These are phyloP conservation scores for Gautieria morchelliformis DNA, from an alignment of 768 basidiomycete genomes.

Conservation along the genomic window DNA sequence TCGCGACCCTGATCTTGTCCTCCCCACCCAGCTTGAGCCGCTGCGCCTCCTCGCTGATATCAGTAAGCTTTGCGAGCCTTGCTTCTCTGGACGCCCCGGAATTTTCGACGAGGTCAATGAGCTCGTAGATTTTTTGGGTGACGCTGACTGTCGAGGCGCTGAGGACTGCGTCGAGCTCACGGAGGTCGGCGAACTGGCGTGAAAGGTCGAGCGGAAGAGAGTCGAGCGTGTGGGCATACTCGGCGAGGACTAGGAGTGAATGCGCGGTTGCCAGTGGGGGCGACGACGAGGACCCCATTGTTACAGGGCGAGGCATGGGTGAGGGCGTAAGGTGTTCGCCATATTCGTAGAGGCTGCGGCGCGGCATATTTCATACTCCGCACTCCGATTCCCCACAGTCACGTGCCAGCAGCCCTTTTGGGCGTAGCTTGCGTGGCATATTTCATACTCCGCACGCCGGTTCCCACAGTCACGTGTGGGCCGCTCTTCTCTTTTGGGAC, in stretches of 20 bases:
- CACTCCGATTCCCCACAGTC: no score
- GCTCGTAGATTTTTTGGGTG: constrained; percentile 64
- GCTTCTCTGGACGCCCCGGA: constrained; percentile 50
- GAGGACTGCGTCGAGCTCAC: constrained; percentile 97
- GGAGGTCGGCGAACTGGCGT: constrained; percentile 88
- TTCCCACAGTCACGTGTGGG: no score
- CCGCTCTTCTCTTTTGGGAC: no score
- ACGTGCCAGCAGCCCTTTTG: no score
- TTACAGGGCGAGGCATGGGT: no score
- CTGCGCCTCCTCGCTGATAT: constrained; percentile 90
- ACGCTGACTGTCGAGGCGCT: constrained; percentile 79
- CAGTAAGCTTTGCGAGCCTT: constrained; percentile 76
- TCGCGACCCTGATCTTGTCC: constrained; percentile 95
- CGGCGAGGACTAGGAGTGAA: constrained; percentile 60
- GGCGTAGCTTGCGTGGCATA: no score
- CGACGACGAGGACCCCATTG: neutral
- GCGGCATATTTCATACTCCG: no score
- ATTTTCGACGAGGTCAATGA: constrained; percentile 70
- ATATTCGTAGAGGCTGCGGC: no score
- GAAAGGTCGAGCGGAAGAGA: constrained; percentile 91
- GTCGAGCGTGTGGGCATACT: constrained; percentile 89
- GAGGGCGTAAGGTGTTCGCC: no score
- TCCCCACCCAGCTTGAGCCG: constrained; percentile 90
- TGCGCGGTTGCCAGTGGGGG: constrained; percentile 16
- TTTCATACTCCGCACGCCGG: no score